Evolutionary conservation across 306 rosid species (phyloP).

Genomic region (Pterocarpus macrocarpus): DNA sequence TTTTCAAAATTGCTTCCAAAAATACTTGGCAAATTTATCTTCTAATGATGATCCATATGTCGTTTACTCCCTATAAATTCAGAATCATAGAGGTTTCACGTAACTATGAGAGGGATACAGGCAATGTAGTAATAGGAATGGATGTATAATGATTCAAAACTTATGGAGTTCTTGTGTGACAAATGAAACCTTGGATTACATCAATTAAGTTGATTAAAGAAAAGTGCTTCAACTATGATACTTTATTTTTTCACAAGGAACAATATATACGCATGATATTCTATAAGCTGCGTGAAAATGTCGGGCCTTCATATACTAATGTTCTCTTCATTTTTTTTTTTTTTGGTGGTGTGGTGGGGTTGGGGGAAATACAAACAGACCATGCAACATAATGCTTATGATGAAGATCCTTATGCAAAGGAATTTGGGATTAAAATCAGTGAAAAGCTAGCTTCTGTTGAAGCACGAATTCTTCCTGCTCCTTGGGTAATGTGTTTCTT

Average conservation of each 20-base stretch:
- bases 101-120: neutral
- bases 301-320: constrained; percentile 25
- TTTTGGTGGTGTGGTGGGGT: neutral
- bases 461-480: constrained; percentile 95
- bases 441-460: constrained; percentile 89
- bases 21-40: constrained; percentile 7
- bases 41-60: constrained; percentile 13
- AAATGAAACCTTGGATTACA: neutral
- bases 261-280: neutral
- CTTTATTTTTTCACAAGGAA: no score
- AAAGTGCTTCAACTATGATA: neutral
- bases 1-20: neutral
- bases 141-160: neutral
- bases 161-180: neutral
- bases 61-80: neutral
- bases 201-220: neutral
- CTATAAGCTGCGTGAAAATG: constrained; percentile 15
- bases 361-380: constrained; percentile 56
- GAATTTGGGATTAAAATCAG: constrained; percentile 91
- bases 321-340: neutral
- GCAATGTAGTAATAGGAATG: constrained; percentile 1
- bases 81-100: neutral
- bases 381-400: constrained; percentile 76
- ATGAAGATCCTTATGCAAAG: constrained; percentile 90
- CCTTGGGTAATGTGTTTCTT: constrained; percentile 77